A percentile compares a stretch with the other conserved stretches of the same genome.
These are phyloP conservation scores for Skeletonema potamos DNA, from an alignment of 108 stramenopile genomes.

Conservation along the genomic window DNA sequence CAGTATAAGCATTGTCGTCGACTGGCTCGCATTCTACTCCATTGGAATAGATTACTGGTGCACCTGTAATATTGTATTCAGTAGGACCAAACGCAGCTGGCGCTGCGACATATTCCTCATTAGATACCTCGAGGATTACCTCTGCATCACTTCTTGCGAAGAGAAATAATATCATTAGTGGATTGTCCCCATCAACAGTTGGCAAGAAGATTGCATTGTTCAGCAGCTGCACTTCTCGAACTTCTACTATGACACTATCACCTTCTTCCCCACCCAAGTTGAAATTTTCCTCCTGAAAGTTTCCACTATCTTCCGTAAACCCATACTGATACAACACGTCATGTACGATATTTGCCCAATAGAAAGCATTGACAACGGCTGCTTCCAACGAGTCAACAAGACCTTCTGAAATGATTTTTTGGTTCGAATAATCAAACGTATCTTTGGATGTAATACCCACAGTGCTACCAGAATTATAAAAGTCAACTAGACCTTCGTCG, in stretches of 20 bases:
- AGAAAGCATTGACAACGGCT: background rate
- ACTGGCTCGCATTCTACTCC: background rate
- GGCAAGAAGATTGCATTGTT: background rate
- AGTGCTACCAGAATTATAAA: background rate
- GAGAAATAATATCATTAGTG: background rate
- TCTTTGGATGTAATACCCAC: background rate
- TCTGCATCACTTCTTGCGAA: background rate
- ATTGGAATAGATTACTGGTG: background rate
- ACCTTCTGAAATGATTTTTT: background rate
- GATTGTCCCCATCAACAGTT: background rate
- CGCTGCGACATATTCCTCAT: background rate
- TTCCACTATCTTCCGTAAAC: background rate
- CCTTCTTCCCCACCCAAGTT: slow-evolving; percentile 1
- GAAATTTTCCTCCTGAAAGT: slow-evolving; percentile 9
- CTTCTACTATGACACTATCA: background rate
- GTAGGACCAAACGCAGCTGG: background rate
- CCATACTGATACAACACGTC: slow-evolving; percentile 6
- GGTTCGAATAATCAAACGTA: background rate
- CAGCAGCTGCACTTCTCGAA: background rate
- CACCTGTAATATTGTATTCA: background rate
- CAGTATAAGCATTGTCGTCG: background rate
- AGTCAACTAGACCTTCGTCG: background rate
- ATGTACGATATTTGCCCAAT: background rate
- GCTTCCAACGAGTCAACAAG: background rate
- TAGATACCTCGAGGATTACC: background rate